Conservation (phyloP, 2,329 filamentous ascomycete species). For the Chaetomium globosum region DNA sequence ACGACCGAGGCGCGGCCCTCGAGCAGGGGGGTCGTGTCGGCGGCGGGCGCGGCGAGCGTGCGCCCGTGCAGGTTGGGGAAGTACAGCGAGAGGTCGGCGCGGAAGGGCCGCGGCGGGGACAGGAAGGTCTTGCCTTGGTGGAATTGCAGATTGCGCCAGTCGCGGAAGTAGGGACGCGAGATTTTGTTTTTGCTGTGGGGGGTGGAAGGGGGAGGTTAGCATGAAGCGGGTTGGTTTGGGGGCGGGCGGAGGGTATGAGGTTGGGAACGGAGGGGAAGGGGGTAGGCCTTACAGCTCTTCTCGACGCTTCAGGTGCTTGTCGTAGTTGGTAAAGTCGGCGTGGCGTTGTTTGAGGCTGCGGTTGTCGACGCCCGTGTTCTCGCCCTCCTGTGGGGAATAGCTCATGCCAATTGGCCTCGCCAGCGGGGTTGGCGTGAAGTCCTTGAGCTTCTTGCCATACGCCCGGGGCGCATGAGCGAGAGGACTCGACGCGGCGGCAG, state of each 20-base stretch:
- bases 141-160: conserved; percentile 82
- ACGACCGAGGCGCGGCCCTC: conserved; percentile 76
- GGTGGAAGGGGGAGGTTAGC: neutral
- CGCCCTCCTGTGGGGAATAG: conserved; percentile 70
- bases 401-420: conserved; percentile 80
- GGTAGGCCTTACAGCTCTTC: conserved; percentile 65
- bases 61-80: conserved; percentile 89
- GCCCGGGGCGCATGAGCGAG: conserved; percentile 62
- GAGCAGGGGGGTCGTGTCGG: conserved; percentile 76
- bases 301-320: conserved; percentile 77
- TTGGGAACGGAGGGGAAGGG: neutral
- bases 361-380: conserved; percentile 77
- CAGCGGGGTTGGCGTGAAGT: conserved; percentile 63
- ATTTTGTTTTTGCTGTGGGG: conserved; percentile 68
- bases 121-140: conserved; percentile 92
- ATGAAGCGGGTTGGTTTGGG: neutral
- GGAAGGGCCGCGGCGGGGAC: conserved; percentile 82
- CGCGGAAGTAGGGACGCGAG: conserved; percentile 88
- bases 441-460: conserved; percentile 58
- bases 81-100: conserved; percentile 77
- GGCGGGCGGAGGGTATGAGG: neutral
- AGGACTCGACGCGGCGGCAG: conserved; percentile 44
- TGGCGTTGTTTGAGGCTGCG: conserved; percentile 69
- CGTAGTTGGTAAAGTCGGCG: conserved; percentile 81
- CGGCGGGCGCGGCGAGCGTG: conserved; percentile 61